A percentile compares a stretch with the other conserved stretches of the same genome.
These are phyloP conservation scores for Neurospora sp. DNA, from an alignment of 495 filamentous ascomycete species.

Conservation along the genomic window DNA sequence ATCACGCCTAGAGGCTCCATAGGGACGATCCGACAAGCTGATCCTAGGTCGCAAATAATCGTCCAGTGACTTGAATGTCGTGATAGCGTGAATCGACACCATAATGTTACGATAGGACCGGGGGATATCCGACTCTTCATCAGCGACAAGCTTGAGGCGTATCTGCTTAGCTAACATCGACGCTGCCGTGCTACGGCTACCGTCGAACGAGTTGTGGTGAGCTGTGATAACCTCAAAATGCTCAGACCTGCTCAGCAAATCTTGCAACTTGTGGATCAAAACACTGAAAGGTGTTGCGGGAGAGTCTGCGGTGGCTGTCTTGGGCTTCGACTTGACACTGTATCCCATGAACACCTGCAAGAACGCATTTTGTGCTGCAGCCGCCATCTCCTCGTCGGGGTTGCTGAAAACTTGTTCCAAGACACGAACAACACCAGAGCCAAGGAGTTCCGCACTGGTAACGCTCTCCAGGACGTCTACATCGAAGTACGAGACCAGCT, in stretches of 20 bases:
- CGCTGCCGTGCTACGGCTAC: constrained; percentile 80
- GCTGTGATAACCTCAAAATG: constrained; percentile 97
- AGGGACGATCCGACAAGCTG: constrained; percentile 69
- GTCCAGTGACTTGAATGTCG: constrained; percentile 92
- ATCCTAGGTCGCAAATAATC: constrained; percentile 93
- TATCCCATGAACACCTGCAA: constrained; percentile 89
- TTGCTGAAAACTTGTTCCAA: constrained; percentile 76
- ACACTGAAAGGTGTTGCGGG: constrained; percentile 81
- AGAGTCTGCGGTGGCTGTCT: constrained; percentile 50
- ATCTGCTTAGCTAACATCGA: constrained; percentile 97
- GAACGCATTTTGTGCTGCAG: constrained; percentile 68
- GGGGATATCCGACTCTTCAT: constrained; percentile 84
- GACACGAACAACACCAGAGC: constrained; percentile 76
- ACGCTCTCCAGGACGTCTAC: constrained; percentile 81
- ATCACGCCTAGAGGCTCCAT: constrained; percentile 54
- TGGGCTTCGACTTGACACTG: constrained; percentile 49
- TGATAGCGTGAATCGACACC: constrained; percentile 97
- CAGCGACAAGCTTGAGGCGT: constrained; percentile 77
- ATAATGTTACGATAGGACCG: constrained; percentile 80
- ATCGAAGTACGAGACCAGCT: constrained; percentile 79
- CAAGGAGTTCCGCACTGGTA: constrained; percentile 91
- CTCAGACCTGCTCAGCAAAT: constrained; percentile 89
- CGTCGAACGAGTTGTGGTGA: constrained; percentile 85
- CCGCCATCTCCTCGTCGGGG: constrained; percentile 42
- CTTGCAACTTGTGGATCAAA: constrained; percentile 87